Percentiles rank a stretch among this genome's conserved stretches.
phyloP scores from a whole-genome alignment of 345 rosid genomes.

The Odontarrhena argentea region DNA sequence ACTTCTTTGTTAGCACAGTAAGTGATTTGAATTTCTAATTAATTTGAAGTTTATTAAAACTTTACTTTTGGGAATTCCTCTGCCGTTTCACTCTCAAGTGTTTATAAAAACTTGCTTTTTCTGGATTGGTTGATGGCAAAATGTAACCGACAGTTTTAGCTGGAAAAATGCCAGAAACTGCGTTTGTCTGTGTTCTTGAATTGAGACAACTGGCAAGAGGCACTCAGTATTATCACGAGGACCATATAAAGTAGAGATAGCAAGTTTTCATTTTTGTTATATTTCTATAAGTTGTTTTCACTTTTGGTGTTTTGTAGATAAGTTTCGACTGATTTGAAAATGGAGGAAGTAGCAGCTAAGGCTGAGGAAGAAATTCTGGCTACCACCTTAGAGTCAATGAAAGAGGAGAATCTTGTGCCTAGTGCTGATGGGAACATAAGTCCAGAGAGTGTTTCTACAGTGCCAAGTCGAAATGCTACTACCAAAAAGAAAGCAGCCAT shows the following conservation, averaged over 20 bases:
- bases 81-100: slow-evolving; percentile 17
- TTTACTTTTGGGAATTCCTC: not conserved
- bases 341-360: slow-evolving; percentile 63
- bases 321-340: slow-evolving; percentile 35
- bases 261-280: slow-evolving; percentile 5
- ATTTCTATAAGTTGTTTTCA: slow-evolving; percentile 1
- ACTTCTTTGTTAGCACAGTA: not conserved
- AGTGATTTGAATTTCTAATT: not conserved
- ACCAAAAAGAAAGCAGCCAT: slow-evolving; percentile 60
- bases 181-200: slow-evolving; percentile 19
- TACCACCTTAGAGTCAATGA: slow-evolving; percentile 42
- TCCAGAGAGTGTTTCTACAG: slow-evolving; percentile 44
- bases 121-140: slow-evolving; percentile 27
- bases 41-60: not conserved
- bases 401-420: slow-evolving; percentile 39
- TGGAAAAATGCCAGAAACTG: slow-evolving; percentile 23
- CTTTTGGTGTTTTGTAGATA: not conserved
- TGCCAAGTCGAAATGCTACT: slow-evolving; percentile 50
- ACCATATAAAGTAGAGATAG: slow-evolving; percentile 1
- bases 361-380: slow-evolving; percentile 44
- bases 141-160: slow-evolving; percentile 38
- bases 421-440: slow-evolving; percentile 47
- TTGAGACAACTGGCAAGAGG: slow-evolving; percentile 10
- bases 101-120: no score
- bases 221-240: not conserved